phyloP scores from a whole-genome alignment of 345 rosid genomes.

The Dipteronia sinensis region DNA sequence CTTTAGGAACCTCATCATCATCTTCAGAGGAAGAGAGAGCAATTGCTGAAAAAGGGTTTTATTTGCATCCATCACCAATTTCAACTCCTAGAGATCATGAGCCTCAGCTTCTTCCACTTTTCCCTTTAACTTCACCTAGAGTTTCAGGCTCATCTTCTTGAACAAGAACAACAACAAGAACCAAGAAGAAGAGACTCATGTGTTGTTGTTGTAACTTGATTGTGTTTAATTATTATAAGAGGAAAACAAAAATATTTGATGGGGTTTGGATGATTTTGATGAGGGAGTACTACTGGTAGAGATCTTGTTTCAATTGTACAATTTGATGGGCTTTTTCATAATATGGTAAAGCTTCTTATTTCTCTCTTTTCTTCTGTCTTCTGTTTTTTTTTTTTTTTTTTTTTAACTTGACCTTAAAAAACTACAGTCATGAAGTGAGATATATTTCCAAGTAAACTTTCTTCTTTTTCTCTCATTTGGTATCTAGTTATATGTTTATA shows the following conservation, averaged over 20 bases:
- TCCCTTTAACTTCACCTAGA: slow-evolving; percentile 87
- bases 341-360: slow-evolving; percentile 36
- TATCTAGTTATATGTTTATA: too few species aligned
- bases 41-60: slow-evolving; percentile 87
- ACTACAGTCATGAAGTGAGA: not conserved
- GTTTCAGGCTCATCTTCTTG: slow-evolving; percentile 54
- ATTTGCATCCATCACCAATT: slow-evolving; percentile 87
- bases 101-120: slow-evolving; percentile 88
- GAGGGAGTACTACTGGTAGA: slow-evolving; percentile 13
- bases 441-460: not conserved
- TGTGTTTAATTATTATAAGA: slow-evolving; percentile 9
- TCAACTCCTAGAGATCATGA: slow-evolving; percentile 86
- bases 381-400: not conserved
- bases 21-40: slow-evolving; percentile 78
- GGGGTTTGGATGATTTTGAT: slow-evolving; percentile 26
- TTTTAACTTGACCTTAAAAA: not conserved
- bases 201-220: slow-evolving; percentile 15
- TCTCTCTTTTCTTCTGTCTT: not conserved
- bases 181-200: not conserved
- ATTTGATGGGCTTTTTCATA: slow-evolving; percentile 40
- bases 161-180: not conserved
- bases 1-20: slow-evolving; percentile 43
- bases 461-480: not conserved
- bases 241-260: slow-evolving; percentile 7
- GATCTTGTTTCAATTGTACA: slow-evolving; percentile 48